Base-by-base conservation (phyloP, 495 filamentous ascomycete species). In the Bombardia bombarda region DNA sequence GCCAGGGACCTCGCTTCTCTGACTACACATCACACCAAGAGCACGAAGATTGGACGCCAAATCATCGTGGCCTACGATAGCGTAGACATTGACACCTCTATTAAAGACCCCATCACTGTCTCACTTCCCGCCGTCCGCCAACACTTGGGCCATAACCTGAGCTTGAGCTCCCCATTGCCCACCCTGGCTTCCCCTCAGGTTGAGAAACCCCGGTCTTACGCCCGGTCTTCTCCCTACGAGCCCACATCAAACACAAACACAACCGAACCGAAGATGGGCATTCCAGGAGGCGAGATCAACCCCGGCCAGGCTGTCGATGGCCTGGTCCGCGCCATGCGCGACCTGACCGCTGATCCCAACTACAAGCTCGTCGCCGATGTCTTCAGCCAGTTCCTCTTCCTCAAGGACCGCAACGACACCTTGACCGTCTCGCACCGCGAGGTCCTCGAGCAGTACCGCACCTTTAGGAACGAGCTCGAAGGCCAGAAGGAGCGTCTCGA, bases 351-450 rank as follows among this genome's bases (percentile, higher is more conserved):
- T 2, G 61, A 64, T 24, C 45, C 56, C 48, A 62, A 62, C 50
- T 64, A 64, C 56, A 64, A 62, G 54, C 44, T 62, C 13, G 56
- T 64, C 34, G 56, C 61, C 50, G 61, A 64, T 31, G 61, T 62
- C 40, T 64, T 64, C 45, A 58, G 53, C 47, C 56, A 64, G 45
- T 57, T 64, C 45, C 52, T 60, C 16, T 50, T 52, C 41, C 56
- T 64, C 49, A 64, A 64, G 49, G 58, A 64, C 46, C 56, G 57
- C 38, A 64, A 64, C 45, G 52, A 50, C 46, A 49, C 55, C 24
- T 50, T 64, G 14, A 52, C 51, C 28, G 54, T 40, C 33, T 62
- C 61, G 1, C 53, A 62, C 38, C 53, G 55, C 14, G 58, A 56
- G n/a, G 46, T 59, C 10, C 40, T 64, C 17, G 61, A 64, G 16